These are phyloP conservation scores for Melaleuca alternifolia DNA, from an alignment of 345 rosid genomes.

Conservation along the genomic window DNA sequence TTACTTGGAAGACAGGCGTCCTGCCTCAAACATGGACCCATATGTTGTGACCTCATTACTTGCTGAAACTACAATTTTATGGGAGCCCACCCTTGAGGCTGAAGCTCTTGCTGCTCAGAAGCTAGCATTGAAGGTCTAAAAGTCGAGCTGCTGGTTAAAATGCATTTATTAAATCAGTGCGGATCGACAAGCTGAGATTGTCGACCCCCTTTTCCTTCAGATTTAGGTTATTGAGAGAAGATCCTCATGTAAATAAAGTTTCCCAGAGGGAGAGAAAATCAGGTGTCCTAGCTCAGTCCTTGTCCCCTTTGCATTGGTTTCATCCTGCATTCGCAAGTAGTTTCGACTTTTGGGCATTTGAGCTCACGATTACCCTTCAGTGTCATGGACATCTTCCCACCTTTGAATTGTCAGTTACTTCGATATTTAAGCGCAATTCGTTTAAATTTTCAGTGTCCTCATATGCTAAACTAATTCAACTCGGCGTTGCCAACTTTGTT, in stretches of 20 bases:
- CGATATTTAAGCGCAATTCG: neutral
- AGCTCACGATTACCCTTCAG: neutral
- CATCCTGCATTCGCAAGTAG: neutral
- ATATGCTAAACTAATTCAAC: neutral
- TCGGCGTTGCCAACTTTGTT: neutral
- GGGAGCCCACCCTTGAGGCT: constrained; percentile 84
- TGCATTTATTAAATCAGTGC: neutral
- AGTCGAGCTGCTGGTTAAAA: neutral
- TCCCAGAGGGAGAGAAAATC: neutral
- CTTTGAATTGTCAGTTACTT: neutral
- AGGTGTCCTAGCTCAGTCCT: neutral
- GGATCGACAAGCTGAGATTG: neutral
- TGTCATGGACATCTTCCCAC: neutral
- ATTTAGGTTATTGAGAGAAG: neutral
- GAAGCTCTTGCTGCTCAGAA: constrained; percentile 95
- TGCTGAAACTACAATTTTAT: constrained; percentile 73
- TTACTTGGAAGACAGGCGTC: constrained; percentile 80
- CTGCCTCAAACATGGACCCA: constrained; percentile 95
- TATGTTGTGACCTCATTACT: constrained; percentile 68
- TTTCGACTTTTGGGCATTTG: neutral
- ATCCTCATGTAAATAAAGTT: constrained; percentile 3
- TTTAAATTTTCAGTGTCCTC: neutral
- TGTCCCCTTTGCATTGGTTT: neutral
- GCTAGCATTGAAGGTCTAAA: constrained; percentile 55
- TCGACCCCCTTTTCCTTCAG: neutral